These are phyloP conservation scores for Rhytidiadelphus loreus DNA, from an alignment of 225 moss, liverwort and hornwort species.

Conservation along the genomic window DNA sequence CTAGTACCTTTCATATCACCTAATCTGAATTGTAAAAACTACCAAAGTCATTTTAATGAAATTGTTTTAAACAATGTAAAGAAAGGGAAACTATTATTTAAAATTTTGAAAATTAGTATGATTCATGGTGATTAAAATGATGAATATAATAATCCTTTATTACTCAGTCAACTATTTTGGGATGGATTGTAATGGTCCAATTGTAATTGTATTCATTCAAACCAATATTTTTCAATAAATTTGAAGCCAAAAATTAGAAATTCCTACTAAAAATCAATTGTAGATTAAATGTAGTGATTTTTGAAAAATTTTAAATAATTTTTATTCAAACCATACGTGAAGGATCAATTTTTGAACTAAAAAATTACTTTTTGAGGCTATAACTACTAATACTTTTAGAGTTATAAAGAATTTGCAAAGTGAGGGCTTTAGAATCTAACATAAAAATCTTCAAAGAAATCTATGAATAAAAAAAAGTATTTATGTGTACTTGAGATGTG, in stretches of 20 bases:
- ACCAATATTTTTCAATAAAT: not conserved
- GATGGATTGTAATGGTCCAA: not conserved
- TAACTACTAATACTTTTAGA: too few relatives aligned
- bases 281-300: not conserved
- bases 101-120: not conserved
- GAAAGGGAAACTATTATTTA: not conserved
- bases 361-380: not conserved
- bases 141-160: not conserved
- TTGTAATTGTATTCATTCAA: not conserved
- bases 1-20: too few relatives aligned
- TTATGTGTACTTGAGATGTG: not conserved
- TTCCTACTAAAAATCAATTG: not conserved
- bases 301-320: not conserved
- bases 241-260: not conserved
- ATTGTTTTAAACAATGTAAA: too few relatives aligned
- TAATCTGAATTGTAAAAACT: too few relatives aligned
- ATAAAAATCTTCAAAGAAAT: not conserved
- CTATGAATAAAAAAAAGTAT: not conserved
- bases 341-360: not conserved
- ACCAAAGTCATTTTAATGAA: too few relatives aligned
- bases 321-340: not conserved
- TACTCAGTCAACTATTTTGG: not conserved
- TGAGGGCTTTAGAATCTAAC: not conserved
- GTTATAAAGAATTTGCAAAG: too few relatives aligned
- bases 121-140: not conserved